Percentiles rank a stretch among this genome's conserved stretches.
phyloP scores from a whole-genome alignment of 192 early-diverging fungal species.

The Dissophora globulifera region DNA sequence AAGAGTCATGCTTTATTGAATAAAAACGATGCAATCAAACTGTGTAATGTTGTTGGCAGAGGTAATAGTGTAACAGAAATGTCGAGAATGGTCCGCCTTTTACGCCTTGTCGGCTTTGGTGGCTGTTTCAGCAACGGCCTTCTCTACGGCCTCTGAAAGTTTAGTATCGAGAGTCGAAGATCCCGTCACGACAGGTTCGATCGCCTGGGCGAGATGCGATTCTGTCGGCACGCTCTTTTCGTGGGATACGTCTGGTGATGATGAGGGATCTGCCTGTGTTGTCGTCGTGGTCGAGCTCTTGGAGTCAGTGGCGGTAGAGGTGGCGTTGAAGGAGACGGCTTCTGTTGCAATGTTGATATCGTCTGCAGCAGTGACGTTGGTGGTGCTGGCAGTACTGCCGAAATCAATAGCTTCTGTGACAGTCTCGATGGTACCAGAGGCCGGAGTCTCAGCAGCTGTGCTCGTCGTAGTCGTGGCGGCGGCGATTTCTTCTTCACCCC shows the following conservation, averaged over 20 bases:
- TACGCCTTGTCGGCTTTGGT: constrained; percentile 28
- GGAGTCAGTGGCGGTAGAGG: background rate
- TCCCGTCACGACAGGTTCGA: constrained; percentile 33
- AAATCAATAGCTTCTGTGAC: too few relatives aligned
- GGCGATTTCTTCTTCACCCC: constrained; percentile 33
- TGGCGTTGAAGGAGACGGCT: too few relatives aligned
- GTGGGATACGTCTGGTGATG: constrained; percentile 10
- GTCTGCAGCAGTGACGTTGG: background rate
- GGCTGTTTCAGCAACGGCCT: constrained; percentile 36
- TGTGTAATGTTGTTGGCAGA: background rate
- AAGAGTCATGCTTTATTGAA: too few relatives aligned
- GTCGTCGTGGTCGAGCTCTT: background rate
- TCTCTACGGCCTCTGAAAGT: constrained; percentile 39
- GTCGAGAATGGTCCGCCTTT: background rate
- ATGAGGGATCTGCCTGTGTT: constrained; percentile 12
- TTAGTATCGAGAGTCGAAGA: constrained; percentile 22
- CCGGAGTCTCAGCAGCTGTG: too few relatives aligned
- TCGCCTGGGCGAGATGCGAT: constrained; percentile 19
- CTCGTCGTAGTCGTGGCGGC: too few relatives aligned
- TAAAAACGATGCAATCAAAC: too few relatives aligned
- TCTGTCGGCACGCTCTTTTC: constrained; percentile 32
- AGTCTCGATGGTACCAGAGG: too few relatives aligned
- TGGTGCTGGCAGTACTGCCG: background rate
- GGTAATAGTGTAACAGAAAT: background rate
- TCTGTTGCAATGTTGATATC: too few relatives aligned